Evolutionary conservation across 129 eudicot genomes (phyloP).

Genomic region (Pulicaria dysenterica): DNA sequence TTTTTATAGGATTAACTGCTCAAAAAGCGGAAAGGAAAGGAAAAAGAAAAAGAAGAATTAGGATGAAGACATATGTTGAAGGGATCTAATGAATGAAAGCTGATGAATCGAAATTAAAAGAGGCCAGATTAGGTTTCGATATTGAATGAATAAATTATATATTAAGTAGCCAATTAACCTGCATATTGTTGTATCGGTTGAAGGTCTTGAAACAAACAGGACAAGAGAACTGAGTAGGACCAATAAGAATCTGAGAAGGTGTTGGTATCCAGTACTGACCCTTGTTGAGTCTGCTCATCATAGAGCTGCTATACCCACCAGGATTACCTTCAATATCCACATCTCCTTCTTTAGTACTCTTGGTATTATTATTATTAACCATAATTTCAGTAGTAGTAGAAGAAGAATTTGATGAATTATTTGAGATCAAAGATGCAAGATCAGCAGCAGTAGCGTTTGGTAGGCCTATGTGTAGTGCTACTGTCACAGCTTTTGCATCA

Average conservation of each 20-base stretch:
- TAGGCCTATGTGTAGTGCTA: constrained; percentile 82
- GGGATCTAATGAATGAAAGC: constrained; percentile 9
- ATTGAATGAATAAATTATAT: not conserved
- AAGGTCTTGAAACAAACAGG: constrained; percentile 96
- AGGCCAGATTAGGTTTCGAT: not conserved
- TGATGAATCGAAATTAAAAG: not conserved
- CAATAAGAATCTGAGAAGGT: constrained; percentile 87
- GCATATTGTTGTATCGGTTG: constrained; percentile 98
- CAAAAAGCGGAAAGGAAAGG: not conserved
- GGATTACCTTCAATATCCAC: constrained; percentile 39
- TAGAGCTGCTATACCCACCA: constrained; percentile 39
- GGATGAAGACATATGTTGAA: not conserved
- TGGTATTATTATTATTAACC: constrained; percentile 2
- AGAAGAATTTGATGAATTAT: constrained; percentile 40
- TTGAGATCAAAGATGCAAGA: constrained; percentile 51
- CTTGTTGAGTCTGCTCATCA: constrained; percentile 61
- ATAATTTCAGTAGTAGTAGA: constrained; percentile 34
- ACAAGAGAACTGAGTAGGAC: constrained; percentile 97
- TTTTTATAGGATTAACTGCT: not conserved
- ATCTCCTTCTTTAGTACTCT: constrained; percentile 26
- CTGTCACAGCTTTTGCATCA: constrained; percentile 54
- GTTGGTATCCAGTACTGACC: constrained; percentile 99
- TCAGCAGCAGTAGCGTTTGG: constrained; percentile 94
- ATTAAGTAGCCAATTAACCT: constrained; percentile 44
- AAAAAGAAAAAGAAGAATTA: constrained; percentile 14